Percentiles rank a stretch among this genome's conserved stretches.
These are phyloP conservation scores for Moricandia arvensis DNA, from an alignment of 345 rosid genomes.

Conservation along the genomic window DNA sequence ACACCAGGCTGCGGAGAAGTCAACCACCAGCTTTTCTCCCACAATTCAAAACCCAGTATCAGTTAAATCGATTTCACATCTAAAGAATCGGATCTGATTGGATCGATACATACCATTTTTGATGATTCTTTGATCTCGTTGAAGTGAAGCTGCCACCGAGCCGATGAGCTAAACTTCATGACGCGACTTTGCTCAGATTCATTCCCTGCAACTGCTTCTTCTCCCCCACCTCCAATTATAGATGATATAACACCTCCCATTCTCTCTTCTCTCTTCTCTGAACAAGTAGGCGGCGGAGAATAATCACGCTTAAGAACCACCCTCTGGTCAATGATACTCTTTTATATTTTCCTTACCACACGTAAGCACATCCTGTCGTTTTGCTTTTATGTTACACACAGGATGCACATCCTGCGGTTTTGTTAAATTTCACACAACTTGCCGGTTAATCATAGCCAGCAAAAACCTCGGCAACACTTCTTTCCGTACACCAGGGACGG, in stretches of 20 bases:
- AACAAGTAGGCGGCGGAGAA: no score
- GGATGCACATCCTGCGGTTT: no score
- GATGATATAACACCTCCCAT: slow-evolving; percentile 55
- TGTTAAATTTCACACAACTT: no score
- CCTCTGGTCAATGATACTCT: no score
- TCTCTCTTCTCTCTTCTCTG: neutral
- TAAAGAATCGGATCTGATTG: neutral
- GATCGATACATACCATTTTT: slow-evolving; percentile 47
- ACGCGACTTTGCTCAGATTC: slow-evolving; percentile 43
- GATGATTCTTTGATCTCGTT: slow-evolving; percentile 54
- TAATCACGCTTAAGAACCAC: no score
- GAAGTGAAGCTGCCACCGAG: slow-evolving; percentile 77
- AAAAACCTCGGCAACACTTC: no score
- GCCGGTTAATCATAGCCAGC: no score
- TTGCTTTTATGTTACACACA: no score
- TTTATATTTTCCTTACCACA: no score
- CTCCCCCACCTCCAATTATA: neutral
- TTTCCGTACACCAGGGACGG: no score
- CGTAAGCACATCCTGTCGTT: no score
- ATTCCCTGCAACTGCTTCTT: neutral
- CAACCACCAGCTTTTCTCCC: slow-evolving; percentile 59
- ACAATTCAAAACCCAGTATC: neutral
- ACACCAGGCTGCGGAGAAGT: slow-evolving; percentile 87
- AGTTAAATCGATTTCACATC: neutral
- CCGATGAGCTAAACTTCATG: slow-evolving; percentile 56